Base-by-base conservation (phyloP, 768 basidiomycete species). In the Clathrus columnatus region DNA sequence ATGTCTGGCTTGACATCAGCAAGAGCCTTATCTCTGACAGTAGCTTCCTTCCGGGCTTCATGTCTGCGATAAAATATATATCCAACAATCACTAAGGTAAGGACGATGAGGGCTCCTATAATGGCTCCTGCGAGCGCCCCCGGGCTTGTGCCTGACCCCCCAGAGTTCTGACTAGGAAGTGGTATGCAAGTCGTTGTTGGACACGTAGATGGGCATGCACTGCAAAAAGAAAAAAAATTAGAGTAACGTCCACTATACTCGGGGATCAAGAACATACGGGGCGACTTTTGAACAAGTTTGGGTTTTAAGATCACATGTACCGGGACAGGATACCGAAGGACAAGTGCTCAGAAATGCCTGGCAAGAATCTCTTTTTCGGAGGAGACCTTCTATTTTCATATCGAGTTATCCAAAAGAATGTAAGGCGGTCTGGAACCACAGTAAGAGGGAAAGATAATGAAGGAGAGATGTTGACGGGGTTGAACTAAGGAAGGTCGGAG, bases 61-160 rank as follows among this genome's bases (percentile, higher is more conserved):
- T 76, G 77, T 44, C 67, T 65, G 58, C 73, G 79, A 65, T 86
- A 86, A 69, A 81, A 81, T 58, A 86, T 69, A 62, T 80, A 84
- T 8, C 76, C 67, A 43, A 68, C 67, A 32, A 82, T 60, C 11
- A 74, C 76, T 41, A 79, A 65, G 10, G 72, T 75, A 44, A 90
- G 70, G 64, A 87, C 77, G 8, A 84, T 63, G 43, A 91, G 62
- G 10, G 75, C 73, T 29, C 81, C 87, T 27, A 88, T 70, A 56
- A 91, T 75, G 42, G 81, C 86, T 47, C 86, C 88, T 18, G 84
- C 87, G 18, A 88, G 74, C 2, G 83, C 86, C 44, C 86, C 87
- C 51, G 79, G 75, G 64, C 83, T 83, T 50, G 81, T 69, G 8
- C 80, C 79, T 28, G 54, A 55, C 18, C 45, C 44, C 7, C 54